Percentiles rank a stretch among this genome's conserved stretches.
phyloP scores from a whole-genome alignment of 179 eudicot genomes.

The Pouteria campechiana region DNA sequence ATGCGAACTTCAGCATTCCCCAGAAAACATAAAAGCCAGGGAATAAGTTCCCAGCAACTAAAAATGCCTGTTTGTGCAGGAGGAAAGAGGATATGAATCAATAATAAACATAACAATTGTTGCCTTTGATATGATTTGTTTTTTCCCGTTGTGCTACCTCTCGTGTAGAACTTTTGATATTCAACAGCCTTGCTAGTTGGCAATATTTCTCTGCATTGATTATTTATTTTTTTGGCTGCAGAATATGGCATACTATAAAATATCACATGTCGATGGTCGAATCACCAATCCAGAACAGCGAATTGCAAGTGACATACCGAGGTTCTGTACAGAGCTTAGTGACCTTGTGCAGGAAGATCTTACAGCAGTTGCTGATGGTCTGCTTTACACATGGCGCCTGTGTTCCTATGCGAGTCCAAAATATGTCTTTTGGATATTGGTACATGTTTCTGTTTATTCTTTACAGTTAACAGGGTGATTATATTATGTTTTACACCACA shows the following conservation, averaged over 20 bases:
- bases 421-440: constrained; percentile 92
- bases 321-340: constrained; percentile 89
- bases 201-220: constrained; percentile 9
- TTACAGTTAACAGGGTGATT: too few relatives aligned
- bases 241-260: constrained; percentile 96
- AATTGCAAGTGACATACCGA: constrained; percentile 94
- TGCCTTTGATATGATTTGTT: too few relatives aligned
- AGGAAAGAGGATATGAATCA: too few relatives aligned
- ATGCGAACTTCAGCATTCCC: too few relatives aligned
- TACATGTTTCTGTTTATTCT: constrained; percentile 14
- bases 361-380: constrained; percentile 79
- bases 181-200: not conserved
- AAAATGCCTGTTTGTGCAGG: too few relatives aligned
- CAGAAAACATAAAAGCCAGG: too few relatives aligned
- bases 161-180: too few relatives aligned
- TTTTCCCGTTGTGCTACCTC: too few relatives aligned
- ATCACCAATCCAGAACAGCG: constrained; percentile 91
- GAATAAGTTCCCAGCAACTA: too few relatives aligned
- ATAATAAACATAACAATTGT: too few relatives aligned
- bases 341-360: constrained; percentile 97
- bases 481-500: too few relatives aligned
- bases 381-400: constrained; percentile 94
- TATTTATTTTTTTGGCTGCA: too few relatives aligned
- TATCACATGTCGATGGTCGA: constrained; percentile 94
- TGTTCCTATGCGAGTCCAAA: constrained; percentile 99